Conservation (phyloP, 2,329 filamentous ascomycete genomes). For the Cordyceps fumosorosea region DNA sequence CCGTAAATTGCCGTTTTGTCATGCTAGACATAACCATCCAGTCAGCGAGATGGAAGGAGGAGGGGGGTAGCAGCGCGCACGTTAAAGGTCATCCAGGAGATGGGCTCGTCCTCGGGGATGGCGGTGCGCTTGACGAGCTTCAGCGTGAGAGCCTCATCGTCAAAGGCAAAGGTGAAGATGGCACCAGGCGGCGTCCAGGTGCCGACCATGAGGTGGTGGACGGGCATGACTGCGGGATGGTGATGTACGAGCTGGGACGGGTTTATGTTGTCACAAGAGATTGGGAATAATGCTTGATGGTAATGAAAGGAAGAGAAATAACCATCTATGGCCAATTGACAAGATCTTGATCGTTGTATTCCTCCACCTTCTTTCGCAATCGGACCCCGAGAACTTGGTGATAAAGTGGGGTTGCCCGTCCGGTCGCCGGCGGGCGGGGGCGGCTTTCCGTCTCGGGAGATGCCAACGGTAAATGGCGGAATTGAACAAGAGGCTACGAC, state of each 20-base stretch:
- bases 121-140: conserved; percentile 72
- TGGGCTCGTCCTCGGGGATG: conserved; percentile 77
- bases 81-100: conserved; percentile 91
- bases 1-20: conserved; percentile 79
- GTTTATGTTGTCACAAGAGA: background rate
- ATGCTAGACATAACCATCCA: conserved; percentile 45
- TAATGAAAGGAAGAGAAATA: too few species aligned
- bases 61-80: conserved; percentile 39
- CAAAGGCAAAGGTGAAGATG: conserved; percentile 84
- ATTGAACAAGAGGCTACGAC: too few species aligned
- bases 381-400: background rate
- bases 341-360: background rate
- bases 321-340: too few species aligned
- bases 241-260: background rate
- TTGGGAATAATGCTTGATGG: too few species aligned
- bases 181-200: conserved; percentile 87
- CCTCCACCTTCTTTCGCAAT: background rate
- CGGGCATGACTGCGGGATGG: conserved; percentile 48
- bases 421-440: conserved; percentile 57
- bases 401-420: conserved; percentile 34
- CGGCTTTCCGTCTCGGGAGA: too few species aligned
- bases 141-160: conserved; percentile 70
- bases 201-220: conserved; percentile 85
- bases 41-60: too few species aligned
- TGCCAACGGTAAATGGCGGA: too few species aligned